Evolutionary conservation across 345 rosid species (phyloP).

Genomic region (Clausena lansium): DNA sequence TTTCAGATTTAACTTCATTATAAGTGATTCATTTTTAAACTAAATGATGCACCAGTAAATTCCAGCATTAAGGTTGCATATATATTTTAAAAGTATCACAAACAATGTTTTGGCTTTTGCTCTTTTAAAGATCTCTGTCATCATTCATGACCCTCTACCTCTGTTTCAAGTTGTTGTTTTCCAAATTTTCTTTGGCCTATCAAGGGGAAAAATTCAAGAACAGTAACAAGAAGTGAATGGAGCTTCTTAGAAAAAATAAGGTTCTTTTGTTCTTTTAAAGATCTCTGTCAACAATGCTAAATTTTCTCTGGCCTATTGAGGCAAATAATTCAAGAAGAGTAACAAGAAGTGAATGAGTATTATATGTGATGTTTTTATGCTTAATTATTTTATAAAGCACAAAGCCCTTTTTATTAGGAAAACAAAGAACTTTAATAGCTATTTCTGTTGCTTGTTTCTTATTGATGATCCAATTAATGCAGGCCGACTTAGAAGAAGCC

Average conservation of each 20-base stretch:
- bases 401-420: not conserved
- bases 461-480: conserved; percentile 27
- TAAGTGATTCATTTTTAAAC: not conserved
- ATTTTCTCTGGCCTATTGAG: not conserved
- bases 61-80: not conserved
- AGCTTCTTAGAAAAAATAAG: not conserved
- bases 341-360: conserved; percentile 5
- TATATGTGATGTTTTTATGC: not conserved
- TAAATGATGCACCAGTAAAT: not conserved
- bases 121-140: not conserved
- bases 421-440: not conserved
- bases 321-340: not conserved
- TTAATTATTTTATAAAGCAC: not conserved
- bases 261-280: not conserved
- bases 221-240: conserved; percentile 9
- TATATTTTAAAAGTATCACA: not conserved
- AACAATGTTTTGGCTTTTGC: not conserved
- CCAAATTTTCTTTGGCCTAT: not conserved
- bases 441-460: conserved; percentile 2
- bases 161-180: conserved; percentile 8
- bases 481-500: conserved; percentile 73
- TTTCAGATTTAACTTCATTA: not conserved
- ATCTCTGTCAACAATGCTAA: not conserved
- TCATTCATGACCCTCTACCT: not conserved
- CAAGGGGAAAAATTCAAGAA: not conserved